Evolutionary conservation across 2,329 filamentous ascomycete species (phyloP).

Genomic region (Cryphonectria nitschkei): DNA sequence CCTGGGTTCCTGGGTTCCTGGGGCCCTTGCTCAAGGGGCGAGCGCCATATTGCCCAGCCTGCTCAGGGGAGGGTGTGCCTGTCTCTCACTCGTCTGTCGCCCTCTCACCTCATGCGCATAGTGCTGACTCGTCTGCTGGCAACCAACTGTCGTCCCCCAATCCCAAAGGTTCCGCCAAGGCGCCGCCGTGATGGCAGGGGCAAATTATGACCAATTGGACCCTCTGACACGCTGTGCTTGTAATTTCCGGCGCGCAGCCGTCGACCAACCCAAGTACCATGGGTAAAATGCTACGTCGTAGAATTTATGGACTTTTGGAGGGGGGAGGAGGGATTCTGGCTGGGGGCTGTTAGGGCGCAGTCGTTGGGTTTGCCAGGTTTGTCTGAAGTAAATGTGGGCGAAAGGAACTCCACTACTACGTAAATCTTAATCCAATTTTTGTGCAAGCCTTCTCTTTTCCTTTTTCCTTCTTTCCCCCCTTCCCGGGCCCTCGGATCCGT

Average conservation of each 20-base stretch:
- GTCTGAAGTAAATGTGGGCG: neutral
- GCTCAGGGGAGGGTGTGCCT: neutral
- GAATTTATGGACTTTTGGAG: neutral
- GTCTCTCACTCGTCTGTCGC: neutral
- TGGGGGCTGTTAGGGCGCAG: neutral
- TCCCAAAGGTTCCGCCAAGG: conserved; percentile 5
- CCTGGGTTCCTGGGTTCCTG: neutral
- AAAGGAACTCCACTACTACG: neutral
- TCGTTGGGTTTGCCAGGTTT: neutral
- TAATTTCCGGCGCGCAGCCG: neutral
- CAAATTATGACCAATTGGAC: conserved; percentile 8
- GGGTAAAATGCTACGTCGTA: neutral
- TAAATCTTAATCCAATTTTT: neutral
- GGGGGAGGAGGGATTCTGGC: neutral
- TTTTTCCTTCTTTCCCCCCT: no score
- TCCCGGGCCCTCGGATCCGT: neutral
- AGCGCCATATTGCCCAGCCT: neutral
- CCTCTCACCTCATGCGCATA: conserved; percentile 1
- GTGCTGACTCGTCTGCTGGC: conserved; percentile 7
- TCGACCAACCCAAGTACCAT: neutral
- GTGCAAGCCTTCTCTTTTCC: neutral
- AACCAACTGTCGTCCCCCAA: neutral
- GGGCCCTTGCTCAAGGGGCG: neutral
- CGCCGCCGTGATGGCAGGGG: conserved; percentile 11
- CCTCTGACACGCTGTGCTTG: neutral